Percentiles rank a stretch among this genome's conserved stretches.
Evolutionary conservation across 169 alveolate species (phyloP).

Genomic region (Plasmodium blacklocki): DNA sequence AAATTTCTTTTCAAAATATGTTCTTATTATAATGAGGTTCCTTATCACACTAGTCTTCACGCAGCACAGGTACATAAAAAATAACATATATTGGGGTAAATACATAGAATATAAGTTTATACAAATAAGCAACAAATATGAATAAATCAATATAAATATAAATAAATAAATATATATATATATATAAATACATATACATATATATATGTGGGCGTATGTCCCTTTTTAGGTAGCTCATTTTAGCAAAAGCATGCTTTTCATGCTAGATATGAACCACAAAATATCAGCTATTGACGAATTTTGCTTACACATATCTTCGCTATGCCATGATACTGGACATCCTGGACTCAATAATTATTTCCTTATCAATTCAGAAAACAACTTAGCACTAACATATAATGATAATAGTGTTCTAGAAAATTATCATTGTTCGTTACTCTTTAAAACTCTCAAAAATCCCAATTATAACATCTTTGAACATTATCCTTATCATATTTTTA

Average conservation of each 20-base stretch:
- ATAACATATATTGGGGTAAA: background rate
- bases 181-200: background rate
- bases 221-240: constrained; percentile 58
- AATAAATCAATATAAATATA: background rate
- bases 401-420: constrained; percentile 94
- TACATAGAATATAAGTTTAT: too few species aligned
- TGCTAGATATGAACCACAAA: constrained; percentile 47
- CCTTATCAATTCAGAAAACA: constrained; percentile 86
- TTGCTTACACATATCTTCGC: constrained; percentile 77
- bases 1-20: constrained; percentile 40
- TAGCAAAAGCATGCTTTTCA: constrained; percentile 66
- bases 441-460: constrained; percentile 79
- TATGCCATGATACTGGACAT: constrained; percentile 95
- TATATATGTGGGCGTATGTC: background rate
- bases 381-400: constrained; percentile 92
- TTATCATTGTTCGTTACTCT: constrained; percentile 92
- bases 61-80: constrained; percentile 46
- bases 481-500: constrained; percentile 56
- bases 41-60: constrained; percentile 65
- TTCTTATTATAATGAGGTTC: constrained; percentile 44
- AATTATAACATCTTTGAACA: constrained; percentile 76
- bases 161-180: background rate
- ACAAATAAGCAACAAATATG: too few species aligned
- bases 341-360: constrained; percentile 92
- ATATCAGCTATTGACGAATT: constrained; percentile 63